Evolutionary conservation across 192 early-diverging fungal genomes (phyloP), one percentile per base, ranked within the genome.

Genomic region (Allomyces arbusculus): DNA sequence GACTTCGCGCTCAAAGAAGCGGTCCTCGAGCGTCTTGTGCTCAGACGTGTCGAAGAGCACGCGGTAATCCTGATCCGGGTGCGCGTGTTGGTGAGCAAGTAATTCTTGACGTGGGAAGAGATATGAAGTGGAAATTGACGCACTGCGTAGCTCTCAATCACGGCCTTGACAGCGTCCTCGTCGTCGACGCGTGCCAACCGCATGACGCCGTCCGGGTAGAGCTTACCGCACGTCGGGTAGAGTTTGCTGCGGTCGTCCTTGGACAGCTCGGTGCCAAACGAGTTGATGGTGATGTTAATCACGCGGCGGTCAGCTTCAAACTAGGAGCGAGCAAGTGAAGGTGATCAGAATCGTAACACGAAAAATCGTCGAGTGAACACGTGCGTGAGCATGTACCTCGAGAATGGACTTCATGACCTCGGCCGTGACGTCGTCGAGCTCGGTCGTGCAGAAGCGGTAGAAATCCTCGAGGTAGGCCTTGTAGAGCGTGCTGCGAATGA

Each of bases 401-500:
- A 99, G 76, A 64, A 99, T 84, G 63, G 93, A 91, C 62, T 80
- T 78, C 96, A 99, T 97, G 14, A 97, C 84, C 64, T 94, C 87
- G 16, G 82, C 87, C 5, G 96, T 97, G 8, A 86, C 80, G 14
- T 86, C 88, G 62, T 88, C 92, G 23, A 97, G 74, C 3, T 67
- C 68, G 65, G 85, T 80, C 14, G 72, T 66, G 71, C 92, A 94
- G 75, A 90, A 99, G 16, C 76, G 69, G 76, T 95, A 89, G 76
- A 97, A 99, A 75, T 99, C 96, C 77, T 99, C 94, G 69, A 99
- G 74, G 67, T 99, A 99, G 16, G 95, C 92, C 76, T 96, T 95
- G 81, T 97, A 92, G 45, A 99, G 82, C 2, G 92, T 97, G 80
- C 97, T 99, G 68, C 96, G 85, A 73, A 99, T 99, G 65, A 99